Conservation (phyloP, 2,329 filamentous ascomycete genomes). For the Piedraia hortae region DNA sequence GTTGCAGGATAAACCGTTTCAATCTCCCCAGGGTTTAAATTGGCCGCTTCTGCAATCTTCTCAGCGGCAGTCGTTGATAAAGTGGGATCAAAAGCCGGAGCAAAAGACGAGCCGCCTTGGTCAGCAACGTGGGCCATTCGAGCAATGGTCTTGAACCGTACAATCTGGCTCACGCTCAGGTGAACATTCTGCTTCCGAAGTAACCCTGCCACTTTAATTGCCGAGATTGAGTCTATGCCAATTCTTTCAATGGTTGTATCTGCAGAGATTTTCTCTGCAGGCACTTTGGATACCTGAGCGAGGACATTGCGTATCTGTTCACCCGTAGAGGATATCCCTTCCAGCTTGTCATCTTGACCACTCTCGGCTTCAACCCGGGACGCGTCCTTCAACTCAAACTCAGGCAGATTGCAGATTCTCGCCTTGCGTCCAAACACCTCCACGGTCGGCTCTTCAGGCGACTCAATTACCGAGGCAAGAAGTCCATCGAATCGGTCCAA, state of each 20-base stretch:
- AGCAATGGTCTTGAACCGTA: conserved; percentile 34
- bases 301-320: conserved; percentile 19
- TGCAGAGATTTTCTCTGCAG: conserved; percentile 28
- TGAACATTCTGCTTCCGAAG: conserved; percentile 34
- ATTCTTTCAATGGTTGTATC: conserved; percentile 51
- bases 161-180: conserved; percentile 42
- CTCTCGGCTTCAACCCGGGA: conserved; percentile 1
- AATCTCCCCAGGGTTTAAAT: conserved; percentile 15
- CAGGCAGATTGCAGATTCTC: conserved; percentile 36
- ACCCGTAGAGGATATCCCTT: conserved; percentile 1
- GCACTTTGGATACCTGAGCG: conserved; percentile 30
- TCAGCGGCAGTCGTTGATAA: conserved; percentile 1
- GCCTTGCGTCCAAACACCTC: conserved; percentile 24
- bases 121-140: conserved; percentile 27
- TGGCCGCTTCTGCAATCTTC: conserved; percentile 4
- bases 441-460: conserved; percentile 25
- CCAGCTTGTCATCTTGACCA: conserved; percentile 1
- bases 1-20: conserved; percentile 38
- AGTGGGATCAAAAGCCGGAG: too few relatives aligned
- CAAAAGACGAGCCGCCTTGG: neutral
- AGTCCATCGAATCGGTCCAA: conserved; percentile 31
- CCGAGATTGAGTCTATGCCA: conserved; percentile 73
- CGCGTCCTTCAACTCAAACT: conserved; percentile 11
- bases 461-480: conserved; percentile 27
- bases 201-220: conserved; percentile 54